These are phyloP conservation scores for Verticillium nubilum DNA, from an alignment of 2,329 filamentous ascomycete species.

Conservation along the genomic window DNA sequence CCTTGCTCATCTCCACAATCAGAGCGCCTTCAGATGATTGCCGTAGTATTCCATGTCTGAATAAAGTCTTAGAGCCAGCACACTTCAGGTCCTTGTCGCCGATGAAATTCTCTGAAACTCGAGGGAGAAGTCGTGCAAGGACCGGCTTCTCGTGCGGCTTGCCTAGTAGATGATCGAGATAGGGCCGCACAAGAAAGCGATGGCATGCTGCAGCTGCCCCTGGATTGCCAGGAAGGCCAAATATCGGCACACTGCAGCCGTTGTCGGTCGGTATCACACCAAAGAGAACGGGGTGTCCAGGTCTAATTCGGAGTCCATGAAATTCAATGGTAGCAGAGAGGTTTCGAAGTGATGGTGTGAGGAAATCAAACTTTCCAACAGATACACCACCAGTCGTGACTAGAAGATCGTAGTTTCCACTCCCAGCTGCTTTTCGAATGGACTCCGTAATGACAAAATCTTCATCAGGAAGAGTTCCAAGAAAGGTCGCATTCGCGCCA, in stretches of 20 bases:
- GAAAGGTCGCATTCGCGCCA: constrained; percentile 2
- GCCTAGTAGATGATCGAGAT: too few species aligned
- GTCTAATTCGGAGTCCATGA: too few species aligned
- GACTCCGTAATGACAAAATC: too few species aligned
- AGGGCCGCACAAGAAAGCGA: not conserved
- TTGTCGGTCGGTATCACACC: not conserved
- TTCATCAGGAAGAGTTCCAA: not conserved
- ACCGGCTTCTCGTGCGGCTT: not conserved
- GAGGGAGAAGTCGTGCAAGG: not conserved
- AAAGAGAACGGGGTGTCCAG: too few species aligned
- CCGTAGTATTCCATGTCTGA: not conserved
- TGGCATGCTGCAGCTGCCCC: not conserved
- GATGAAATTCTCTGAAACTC: not conserved
- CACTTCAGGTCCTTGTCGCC: not conserved
- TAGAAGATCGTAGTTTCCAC: not conserved
- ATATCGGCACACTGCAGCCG: not conserved
- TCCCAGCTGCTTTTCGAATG: too few species aligned
- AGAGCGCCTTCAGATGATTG: not conserved
- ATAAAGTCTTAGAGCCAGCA: too few species aligned
- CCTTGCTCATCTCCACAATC: not conserved
- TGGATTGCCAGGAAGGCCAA: not conserved
- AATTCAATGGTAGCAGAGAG: not conserved
- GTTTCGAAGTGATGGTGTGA: not conserved
- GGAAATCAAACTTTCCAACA: not conserved
- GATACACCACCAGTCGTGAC: constrained; percentile 1